phyloP scores from a whole-genome alignment of 1,284 basidiomycete genomes.

The Leccinum brunneo-olivaceum region DNA sequence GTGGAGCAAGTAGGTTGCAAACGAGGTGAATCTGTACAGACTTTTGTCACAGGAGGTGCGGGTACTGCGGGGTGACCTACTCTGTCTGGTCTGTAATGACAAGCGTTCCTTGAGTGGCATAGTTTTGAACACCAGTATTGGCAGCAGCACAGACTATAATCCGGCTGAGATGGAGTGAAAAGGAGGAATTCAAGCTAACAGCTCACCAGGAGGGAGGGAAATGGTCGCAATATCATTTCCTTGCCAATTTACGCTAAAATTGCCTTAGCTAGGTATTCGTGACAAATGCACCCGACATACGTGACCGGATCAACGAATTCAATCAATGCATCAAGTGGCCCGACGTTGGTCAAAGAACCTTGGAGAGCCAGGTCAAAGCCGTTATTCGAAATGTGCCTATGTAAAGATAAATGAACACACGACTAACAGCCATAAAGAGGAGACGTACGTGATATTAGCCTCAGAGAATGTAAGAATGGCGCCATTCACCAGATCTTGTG shows the following conservation, averaged over 20 bases:
- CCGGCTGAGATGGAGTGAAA: neutral
- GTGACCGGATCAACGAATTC: constrained; percentile 53
- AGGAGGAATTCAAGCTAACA: neutral
- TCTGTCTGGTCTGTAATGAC: constrained; percentile 46
- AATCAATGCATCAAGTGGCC: constrained; percentile 62
- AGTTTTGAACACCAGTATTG: constrained; percentile 61
- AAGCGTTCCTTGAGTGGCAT: constrained; percentile 45
- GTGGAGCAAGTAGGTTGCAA: constrained; percentile 63
- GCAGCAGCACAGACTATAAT: constrained; percentile 61
- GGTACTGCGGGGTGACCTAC: constrained; percentile 31
- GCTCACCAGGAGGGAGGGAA: constrained; percentile 48
- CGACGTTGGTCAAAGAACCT: constrained; percentile 55
- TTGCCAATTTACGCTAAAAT: constrained; percentile 53
- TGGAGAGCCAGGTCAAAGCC: constrained; percentile 57
- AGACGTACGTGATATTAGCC: constrained; percentile 56
- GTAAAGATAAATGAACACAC: constrained; percentile 39
- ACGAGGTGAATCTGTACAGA: constrained; percentile 51
- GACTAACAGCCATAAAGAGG: constrained; percentile 35
- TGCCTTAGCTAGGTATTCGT: constrained; percentile 3
- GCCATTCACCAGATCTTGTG: constrained; percentile 61
- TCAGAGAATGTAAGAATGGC: constrained; percentile 50
- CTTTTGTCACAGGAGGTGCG: neutral
- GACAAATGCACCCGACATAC: constrained; percentile 25
- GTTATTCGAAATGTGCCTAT: constrained; percentile 48
- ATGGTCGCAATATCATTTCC: constrained; percentile 65